phyloP scores from a whole-genome alignment of 2,329 filamentous ascomycete genomes.

The Metarhizium anisopliae region DNA sequence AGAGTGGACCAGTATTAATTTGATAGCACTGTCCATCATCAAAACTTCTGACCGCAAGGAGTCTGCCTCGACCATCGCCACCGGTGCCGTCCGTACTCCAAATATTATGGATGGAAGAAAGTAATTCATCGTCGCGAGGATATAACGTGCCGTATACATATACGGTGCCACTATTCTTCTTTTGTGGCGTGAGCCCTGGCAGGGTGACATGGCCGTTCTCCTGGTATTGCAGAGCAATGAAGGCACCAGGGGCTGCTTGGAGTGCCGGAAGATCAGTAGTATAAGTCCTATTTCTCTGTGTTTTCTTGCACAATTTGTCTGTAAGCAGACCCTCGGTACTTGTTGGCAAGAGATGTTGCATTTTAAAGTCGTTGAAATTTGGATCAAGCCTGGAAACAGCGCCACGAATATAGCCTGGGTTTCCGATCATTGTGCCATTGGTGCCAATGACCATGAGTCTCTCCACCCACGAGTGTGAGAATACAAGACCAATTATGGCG shows the following conservation, averaged over 20 bases:
- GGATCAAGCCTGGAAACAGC: not conserved
- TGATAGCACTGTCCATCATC: conserved; percentile 1
- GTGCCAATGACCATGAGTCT: not conserved
- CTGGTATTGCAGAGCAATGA: not conserved
- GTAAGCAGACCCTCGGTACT: not conserved
- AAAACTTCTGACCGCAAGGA: not conserved
- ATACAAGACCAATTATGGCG: not conserved
- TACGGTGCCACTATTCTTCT: not conserved
- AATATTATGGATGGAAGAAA: not conserved
- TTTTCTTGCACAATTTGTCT: not conserved
- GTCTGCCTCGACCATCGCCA: not conserved
- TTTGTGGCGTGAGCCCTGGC: not conserved
- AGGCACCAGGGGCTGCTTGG: not conserved
- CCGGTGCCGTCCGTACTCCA: not conserved
- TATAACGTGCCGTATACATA: not conserved
- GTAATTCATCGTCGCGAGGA: not conserved
- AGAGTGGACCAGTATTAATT: not conserved
- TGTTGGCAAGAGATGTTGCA: not conserved
- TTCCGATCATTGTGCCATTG: conserved; percentile 1
- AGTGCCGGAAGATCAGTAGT: not conserved
- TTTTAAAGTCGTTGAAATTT: not conserved
- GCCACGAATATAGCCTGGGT: not conserved
- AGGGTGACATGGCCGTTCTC: not conserved
- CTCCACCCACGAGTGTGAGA: not conserved
- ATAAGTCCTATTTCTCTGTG: not conserved